These are phyloP conservation scores for Phlyctochytrium bullatum DNA, from an alignment of 192 early-diverging fungal genomes.

Conservation along the genomic window DNA sequence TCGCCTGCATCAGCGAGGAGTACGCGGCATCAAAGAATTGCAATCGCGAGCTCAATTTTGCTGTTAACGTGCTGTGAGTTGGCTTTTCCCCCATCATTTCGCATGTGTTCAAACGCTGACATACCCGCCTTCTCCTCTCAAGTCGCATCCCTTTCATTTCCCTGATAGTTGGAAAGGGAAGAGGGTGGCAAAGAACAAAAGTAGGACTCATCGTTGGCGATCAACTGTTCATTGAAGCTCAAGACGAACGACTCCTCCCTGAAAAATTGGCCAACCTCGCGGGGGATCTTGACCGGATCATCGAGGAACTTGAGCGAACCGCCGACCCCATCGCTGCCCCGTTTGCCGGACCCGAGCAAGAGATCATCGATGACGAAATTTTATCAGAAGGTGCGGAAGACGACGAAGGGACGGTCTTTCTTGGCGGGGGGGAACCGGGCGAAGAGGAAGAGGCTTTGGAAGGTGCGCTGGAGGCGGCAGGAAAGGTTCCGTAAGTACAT, in stretches of 20 bases:
- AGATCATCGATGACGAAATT: neutral
- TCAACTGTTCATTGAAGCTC: constrained; percentile 13
- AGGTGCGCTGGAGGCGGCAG: neutral
- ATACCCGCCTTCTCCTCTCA: neutral
- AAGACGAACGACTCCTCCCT: neutral
- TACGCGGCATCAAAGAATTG: constrained; percentile 23
- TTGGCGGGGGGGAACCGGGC: neutral
- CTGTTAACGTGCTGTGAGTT: constrained; percentile 16
- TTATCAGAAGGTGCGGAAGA: neutral
- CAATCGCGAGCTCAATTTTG: constrained; percentile 22
- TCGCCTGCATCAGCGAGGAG: constrained; percentile 20
- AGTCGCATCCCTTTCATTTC: constrained; percentile 20
- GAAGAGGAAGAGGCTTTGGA: neutral
- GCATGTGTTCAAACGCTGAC: no score
- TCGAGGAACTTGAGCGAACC: neutral
- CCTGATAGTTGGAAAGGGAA: constrained; percentile 16
- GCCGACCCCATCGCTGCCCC: neutral
- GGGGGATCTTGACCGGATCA: constrained; percentile 7
- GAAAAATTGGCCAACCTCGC: constrained; percentile 2
- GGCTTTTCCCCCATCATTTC: no score
- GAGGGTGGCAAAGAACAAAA: constrained; percentile 26
- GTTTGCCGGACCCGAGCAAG: neutral
- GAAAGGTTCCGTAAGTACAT: no score
- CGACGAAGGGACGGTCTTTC: neutral
- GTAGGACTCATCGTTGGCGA: neutral